Percentiles rank a stretch among this genome's conserved stretches.
phyloP scores from a whole-genome alignment of 176 grass and related monocot genomes.

The Triticum aestivum region IWGSC_CS_RefSeq_v2.1 NC_057802.1:39618342-39618841 shows the following conservation, averaged over 20 bases:
- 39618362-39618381: constrained; percentile 65
- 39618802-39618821: constrained; percentile 9
- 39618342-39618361: constrained; percentile 42
- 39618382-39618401: constrained; percentile 70
- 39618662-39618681: background rate
- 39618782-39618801: background rate
- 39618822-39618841: constrained; percentile 12
- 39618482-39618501: background rate
- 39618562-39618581: background rate
- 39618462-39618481: background rate
- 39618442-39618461: background rate
- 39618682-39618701: background rate
- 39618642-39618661: constrained; percentile 6
- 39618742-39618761: constrained; percentile 7
- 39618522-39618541: background rate
- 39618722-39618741: background rate
- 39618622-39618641: background rate
- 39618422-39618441: background rate
- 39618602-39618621: background rate
- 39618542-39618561: constrained; percentile 4
- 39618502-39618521: background rate
- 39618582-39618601: constrained; percentile 14
- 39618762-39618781: background rate
- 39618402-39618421: constrained; percentile 42
- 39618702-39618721: background rate